Evolutionary conservation across 768 basidiomycete species (phyloP), one percentile per base, ranked within the genome.

Genomic region (Suillus decipiens): DNA sequence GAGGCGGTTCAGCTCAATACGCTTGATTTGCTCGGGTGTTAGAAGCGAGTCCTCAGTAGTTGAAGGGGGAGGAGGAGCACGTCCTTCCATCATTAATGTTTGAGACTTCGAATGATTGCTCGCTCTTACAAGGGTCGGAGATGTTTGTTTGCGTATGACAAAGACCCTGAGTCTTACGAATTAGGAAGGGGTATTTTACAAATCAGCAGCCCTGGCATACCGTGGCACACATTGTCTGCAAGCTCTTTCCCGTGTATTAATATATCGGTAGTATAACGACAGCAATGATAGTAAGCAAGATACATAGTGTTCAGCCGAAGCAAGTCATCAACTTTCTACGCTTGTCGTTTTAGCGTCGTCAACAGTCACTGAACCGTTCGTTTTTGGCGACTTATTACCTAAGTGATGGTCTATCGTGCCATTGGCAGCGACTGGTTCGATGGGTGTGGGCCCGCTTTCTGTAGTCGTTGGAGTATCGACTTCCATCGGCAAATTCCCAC

Each of bases 1-100:
- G 28, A 94, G 77, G 60, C 92, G 84, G 69, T 94, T 93, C 48
- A 93, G 81, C 72, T 95, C 92, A 31, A 93, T 81, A 61, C 85
- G 83, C 70, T 84, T 88, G 53, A 85, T 77, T 71, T 90, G 86
- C 66, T 94, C 92, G 15, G 89, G 85, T 9, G 87, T 86, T 37
- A 87, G 66, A 60, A 64, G 77, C n/a, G 76, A 65, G 14, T 68
- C 61, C 17, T 65, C 63, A 14, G 64, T 12, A 15, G 63, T 61
- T 42, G 67, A 33, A 19, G 62, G n/a, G 2, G 66, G 55, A 14
- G 64, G 65, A 34, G 65, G 56, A 7, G 69, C 63, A 50, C 39
- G 64, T 58, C 66, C 6, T 50, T 60, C 50, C 48, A 36, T 42
- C 45, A 59, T 28, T 8, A n/a, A 37, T 43, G 24, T n/a, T 48